A percentile compares a stretch with the other conserved stretches of the same genome.
These are phyloP conservation scores for Rhodotorula babjevae DNA, from an alignment of 768 basidiomycete species.

Conservation along the genomic window DNA sequence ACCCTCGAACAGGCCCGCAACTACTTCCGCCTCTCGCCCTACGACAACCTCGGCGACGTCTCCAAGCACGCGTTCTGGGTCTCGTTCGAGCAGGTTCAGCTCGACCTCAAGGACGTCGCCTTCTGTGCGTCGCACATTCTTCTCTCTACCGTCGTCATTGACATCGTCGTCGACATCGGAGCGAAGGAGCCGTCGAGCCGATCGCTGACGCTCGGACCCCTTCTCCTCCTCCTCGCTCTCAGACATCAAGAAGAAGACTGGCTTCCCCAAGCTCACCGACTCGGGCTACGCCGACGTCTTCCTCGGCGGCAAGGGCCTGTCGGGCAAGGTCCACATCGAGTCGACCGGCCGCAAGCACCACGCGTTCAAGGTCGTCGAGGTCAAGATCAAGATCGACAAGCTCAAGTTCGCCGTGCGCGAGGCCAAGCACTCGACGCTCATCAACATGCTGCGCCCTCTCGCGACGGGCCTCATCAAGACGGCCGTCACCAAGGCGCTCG, in stretches of 20 bases:
- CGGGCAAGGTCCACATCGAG: slow-evolving; percentile 54
- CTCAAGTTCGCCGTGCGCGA: slow-evolving; percentile 89
- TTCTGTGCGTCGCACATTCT: slow-evolving; percentile 58
- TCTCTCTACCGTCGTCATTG: slow-evolving; percentile 45
- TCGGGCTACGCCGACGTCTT: slow-evolving; percentile 79
- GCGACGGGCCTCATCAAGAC: slow-evolving; percentile 64
- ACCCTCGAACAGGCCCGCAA: slow-evolving; percentile 53
- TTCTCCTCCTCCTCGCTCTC: not conserved
- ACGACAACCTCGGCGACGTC: slow-evolving; percentile 48
- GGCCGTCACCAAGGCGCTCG: slow-evolving; percentile 61
- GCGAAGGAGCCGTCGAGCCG: too few relatives aligned
- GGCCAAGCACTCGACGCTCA: slow-evolving; percentile 80
- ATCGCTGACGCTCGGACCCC: too few relatives aligned
- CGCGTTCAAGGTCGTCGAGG: slow-evolving; percentile 48
- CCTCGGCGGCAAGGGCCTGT: slow-evolving; percentile 74
- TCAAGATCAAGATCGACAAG: slow-evolving; percentile 70
- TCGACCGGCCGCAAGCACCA: slow-evolving; percentile 47
- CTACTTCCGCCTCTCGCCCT: slow-evolving; percentile 77
- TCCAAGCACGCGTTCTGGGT: slow-evolving; percentile 5
- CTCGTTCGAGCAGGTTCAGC: slow-evolving; percentile 69
- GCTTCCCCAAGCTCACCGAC: slow-evolving; percentile 62
- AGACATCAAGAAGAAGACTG: slow-evolving; percentile 43
- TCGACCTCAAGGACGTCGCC: slow-evolving; percentile 86
- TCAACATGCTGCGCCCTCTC: slow-evolving; percentile 69
- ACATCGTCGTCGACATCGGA: too few relatives aligned